Conservation (phyloP, 2,329 filamentous ascomycete genomes). For the Ophiostoma piceae region DNA sequence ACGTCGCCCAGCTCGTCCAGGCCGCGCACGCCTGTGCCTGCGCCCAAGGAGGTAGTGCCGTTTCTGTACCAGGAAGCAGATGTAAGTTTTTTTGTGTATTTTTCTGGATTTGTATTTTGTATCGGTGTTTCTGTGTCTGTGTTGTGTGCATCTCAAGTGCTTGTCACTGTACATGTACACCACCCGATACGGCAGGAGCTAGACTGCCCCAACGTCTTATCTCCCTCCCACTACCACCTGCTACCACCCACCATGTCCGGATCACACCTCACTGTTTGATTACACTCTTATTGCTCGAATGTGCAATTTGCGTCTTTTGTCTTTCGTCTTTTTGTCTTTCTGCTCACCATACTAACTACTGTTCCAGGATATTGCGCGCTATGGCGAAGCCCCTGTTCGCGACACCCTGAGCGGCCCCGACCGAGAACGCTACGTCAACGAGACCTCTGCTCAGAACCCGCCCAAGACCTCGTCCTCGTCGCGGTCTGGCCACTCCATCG, state of each 20-base stretch:
- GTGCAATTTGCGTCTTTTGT: background rate
- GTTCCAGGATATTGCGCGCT: conserved; percentile 65
- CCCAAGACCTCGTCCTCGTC: conserved; percentile 60
- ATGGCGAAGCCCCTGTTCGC: conserved; percentile 72
- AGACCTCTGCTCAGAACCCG: conserved; percentile 43
- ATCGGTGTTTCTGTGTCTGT: background rate
- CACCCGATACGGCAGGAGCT: background rate
- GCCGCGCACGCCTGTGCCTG: conserved; percentile 78
- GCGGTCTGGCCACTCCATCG: conserved; percentile 54
- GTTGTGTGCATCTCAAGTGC: background rate
- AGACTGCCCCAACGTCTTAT: background rate
- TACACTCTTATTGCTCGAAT: background rate
- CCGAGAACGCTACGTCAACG: conserved; percentile 59
- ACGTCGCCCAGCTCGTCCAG: conserved; percentile 70
- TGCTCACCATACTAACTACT: background rate
- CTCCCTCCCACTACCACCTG: background rate
- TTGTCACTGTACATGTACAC: background rate
- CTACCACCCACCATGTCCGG: background rate
- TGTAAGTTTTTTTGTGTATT: conserved; percentile 44
- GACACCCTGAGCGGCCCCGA: conserved; percentile 64
- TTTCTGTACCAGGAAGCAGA: conserved; percentile 88
- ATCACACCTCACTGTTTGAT: background rate
- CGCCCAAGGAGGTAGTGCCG: conserved; percentile 91
- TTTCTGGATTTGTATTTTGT: conserved; percentile 11
- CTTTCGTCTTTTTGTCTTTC: background rate